Base-by-base conservation (phyloP, 2,329 filamentous ascomycete genomes). In the Colletotrichum falcatum region DNA sequence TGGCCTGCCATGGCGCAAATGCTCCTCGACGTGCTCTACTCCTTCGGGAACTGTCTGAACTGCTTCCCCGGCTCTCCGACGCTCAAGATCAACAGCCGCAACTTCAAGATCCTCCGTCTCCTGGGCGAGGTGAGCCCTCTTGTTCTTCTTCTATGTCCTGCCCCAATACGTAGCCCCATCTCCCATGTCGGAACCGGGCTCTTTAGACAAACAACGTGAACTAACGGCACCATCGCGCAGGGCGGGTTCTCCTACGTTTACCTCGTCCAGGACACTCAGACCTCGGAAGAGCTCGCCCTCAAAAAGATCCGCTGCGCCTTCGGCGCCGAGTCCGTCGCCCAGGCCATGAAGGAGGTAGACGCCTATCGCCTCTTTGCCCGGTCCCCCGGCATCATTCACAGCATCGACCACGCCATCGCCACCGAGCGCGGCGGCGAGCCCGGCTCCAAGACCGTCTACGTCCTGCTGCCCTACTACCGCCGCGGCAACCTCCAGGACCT, bases 271-370 rank as follows among this genome's bases (percentile, higher is more conserved):
- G 95, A 98, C 81, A 95, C 92, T 58, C 86, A 89, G 65, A 92
- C 90, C 62, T 92, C 93, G 70, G 90, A 95, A 76, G 89, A 97
- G 56, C 95, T 97, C 81, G 96, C 96, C 23, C 90, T 98, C 72
- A 99, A 99, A 83, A 99, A 99, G 88, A 99, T 99, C 81, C 92
- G 95, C 79, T 99, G 96, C 86, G 95, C 96, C 5, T 98, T 99
- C 78, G 96, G 96, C 74, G 92, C 96, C 81, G 96, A 99, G 85
- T 97, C 94, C 33, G 95, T 99, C 70, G 91, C 94, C 74, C 94
- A 94, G 80, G 96, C 96, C 61, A 92, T 98, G 87, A 95, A 95
- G 81, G 96, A 99, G 84, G 96, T 98, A 72, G 95, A 98, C 81
- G 95, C 96, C 60, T 99, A 99, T 85, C 91, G 91, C 74, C 89